phyloP scores from a whole-genome alignment of 306 rosid genomes.

The Biancaea sappan region DNA sequence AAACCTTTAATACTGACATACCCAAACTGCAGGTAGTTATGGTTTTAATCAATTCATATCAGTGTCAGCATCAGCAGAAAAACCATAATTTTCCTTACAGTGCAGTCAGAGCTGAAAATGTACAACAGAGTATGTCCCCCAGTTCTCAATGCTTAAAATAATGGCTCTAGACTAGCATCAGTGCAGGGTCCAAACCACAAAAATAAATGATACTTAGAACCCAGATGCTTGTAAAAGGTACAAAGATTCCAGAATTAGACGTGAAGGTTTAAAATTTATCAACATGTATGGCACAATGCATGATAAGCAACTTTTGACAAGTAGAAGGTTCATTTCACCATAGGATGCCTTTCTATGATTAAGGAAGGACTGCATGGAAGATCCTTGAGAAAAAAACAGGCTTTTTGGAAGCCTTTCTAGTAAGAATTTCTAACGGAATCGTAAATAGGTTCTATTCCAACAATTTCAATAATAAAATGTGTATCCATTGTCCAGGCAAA shows the following conservation, averaged over 20 bases:
- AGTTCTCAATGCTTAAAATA: background rate
- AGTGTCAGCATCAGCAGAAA: background rate
- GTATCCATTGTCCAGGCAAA: constrained; percentile 15
- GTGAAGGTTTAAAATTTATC: background rate
- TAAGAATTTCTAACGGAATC: constrained; percentile 6
- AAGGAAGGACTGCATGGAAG: background rate
- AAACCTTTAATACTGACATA: background rate
- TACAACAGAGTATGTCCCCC: background rate
- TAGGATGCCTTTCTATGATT: background rate
- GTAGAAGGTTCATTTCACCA: background rate
- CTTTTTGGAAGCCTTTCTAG: constrained; percentile 6
- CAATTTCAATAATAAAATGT: background rate
- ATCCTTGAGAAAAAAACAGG: constrained; percentile 16
- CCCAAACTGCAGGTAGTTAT: background rate
- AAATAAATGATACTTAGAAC: constrained; percentile 6
- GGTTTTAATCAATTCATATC: background rate
- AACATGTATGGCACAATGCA: background rate
- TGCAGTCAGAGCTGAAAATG: background rate
- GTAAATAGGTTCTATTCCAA: background rate
- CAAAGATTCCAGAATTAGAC: background rate
- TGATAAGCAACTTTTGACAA: constrained; percentile 12
- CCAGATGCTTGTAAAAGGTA: constrained; percentile 1
- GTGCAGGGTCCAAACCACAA: constrained; percentile 9
- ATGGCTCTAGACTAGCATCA: background rate
- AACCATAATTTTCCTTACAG: background rate